Evolutionary conservation across 768 basidiomycete genomes (phyloP), one percentile per base, ranked within the genome.

Genomic region (Calvatia gigantea): DNA sequence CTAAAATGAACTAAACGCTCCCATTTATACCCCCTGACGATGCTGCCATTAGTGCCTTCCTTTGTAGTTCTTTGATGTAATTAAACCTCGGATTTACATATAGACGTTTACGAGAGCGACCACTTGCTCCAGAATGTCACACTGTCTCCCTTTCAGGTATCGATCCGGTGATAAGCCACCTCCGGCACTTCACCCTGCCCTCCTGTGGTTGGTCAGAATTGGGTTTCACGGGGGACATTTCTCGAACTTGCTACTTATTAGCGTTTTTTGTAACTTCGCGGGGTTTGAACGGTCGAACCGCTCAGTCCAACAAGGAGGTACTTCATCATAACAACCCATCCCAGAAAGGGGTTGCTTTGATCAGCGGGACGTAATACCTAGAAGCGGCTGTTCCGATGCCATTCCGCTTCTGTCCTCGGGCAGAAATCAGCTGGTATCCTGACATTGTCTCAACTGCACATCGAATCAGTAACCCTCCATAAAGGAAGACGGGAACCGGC

Each of bases 241-340:
- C 27, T 29, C 27, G 8, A 28, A 15, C 15, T 29, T 31, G 2
- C 29, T 15, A 46, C 21, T 6, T 17, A 14, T n/a, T 47, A 19
- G 6, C 29, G 3, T n/a, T 21, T 32, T 33, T 19, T 33, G 46
- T 33, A 33, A 47, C 29, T n/a, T 19, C 31, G 46, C 46, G 46
- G 46, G 12, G 46, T 47, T 47, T 47, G 28, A 47, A 47, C 46
- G 46, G 46, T 17, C n/a, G n/a, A n/a, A n/a, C n/a, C n/a, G n/a
- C n/a, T n/a, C n/a, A n/a, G n/a, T n/a, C n/a, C n/a, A n/a, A n/a
- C n/a, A n/a, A n/a, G n/a, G n/a, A n/a, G n/a, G n/a, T n/a, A n/a
- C n/a, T n/a, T n/a, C n/a, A 46, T 19, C 11, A 23, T 31, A 5
- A 31, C n/a, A 47, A 9, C n/a, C 29, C 17, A 25, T 4, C 17